phyloP scores from a whole-genome alignment of 345 rosid genomes.

The Lenwebbia sp. region DNA sequence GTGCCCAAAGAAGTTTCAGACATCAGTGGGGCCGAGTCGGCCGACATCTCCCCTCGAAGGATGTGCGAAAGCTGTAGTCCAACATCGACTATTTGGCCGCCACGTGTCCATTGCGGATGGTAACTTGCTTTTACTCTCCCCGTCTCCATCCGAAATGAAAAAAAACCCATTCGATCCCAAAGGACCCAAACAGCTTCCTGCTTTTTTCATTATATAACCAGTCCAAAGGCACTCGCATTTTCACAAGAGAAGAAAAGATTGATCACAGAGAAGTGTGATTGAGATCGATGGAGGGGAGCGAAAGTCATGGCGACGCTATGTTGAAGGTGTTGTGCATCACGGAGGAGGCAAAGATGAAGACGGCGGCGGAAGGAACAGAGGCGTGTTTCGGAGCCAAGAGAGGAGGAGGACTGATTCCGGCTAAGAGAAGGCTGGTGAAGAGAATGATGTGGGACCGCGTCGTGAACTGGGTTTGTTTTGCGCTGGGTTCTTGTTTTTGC shows the following conservation, averaged over 20 bases:
- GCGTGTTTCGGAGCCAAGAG: background rate
- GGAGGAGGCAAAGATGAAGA: background rate
- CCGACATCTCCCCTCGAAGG: no score
- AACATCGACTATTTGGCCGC: background rate
- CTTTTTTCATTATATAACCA: background rate
- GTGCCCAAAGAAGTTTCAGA: no score
- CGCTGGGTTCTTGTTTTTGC: background rate
- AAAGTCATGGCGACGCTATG: background rate
- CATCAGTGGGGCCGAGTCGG: no score
- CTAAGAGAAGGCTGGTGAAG: conserved; percentile 6
- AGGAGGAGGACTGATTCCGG: background rate
- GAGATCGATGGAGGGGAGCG: background rate
- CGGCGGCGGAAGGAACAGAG: background rate
- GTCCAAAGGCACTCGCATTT: background rate
- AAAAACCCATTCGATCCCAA: background rate
- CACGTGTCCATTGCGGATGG: background rate
- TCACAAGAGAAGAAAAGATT: background rate
- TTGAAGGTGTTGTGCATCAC: background rate
- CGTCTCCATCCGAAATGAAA: background rate
- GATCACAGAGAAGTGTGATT: background rate
- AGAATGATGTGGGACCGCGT: background rate
- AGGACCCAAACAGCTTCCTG: background rate
- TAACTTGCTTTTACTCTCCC: background rate
- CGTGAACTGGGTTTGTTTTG: background rate
- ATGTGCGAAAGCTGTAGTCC: no score